A percentile compares a stretch with the other conserved stretches of the same genome.
Evolutionary conservation across 805 yeast species (phyloP).

Genomic region (Maudiozyma pseudohumilis): DNA sequence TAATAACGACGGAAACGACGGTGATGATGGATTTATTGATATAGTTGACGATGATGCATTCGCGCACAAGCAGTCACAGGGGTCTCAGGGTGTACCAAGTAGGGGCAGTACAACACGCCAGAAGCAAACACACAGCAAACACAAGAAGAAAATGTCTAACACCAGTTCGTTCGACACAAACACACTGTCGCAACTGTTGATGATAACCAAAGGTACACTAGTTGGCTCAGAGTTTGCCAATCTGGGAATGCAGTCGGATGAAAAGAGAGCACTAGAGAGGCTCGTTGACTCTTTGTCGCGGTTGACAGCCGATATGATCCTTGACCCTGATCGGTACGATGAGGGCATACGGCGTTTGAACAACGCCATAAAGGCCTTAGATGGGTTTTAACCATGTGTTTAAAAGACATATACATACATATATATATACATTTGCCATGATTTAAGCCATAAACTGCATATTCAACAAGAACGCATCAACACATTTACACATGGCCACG

Average conservation of each 20-base stretch:
- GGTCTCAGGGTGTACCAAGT: not conserved
- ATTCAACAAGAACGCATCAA: not conserved
- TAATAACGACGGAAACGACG: not conserved
- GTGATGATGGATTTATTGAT: conserved; percentile 1
- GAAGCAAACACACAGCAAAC: not conserved
- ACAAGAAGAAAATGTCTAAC: conserved; percentile 4
- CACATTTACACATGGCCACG: too few species aligned
- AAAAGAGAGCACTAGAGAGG: conserved; percentile 71
- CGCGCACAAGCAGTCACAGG: not conserved
- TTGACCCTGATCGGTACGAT: conserved; percentile 70
- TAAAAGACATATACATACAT: not conserved
- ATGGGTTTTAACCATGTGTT: conserved; percentile 46
- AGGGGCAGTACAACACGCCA: not conserved
- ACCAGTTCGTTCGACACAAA: conserved; percentile 27
- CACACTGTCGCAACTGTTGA: conserved; percentile 30
- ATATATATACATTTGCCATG: not conserved
- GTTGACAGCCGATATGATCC: conserved; percentile 81
- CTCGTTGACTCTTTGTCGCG: conserved; percentile 78
- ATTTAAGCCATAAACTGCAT: not conserved
- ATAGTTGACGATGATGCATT: not conserved
- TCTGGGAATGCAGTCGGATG: conserved; percentile 63
- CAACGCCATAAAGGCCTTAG: conserved; percentile 75
- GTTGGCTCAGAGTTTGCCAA: conserved; percentile 56
- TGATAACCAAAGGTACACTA: conserved; percentile 34
- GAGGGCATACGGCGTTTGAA: conserved; percentile 74